Evolutionary conservation across 352 stramenopile genomes (phyloP), one percentile per base, ranked within the genome.

Genomic region (Phytopythium vexans): DNA sequence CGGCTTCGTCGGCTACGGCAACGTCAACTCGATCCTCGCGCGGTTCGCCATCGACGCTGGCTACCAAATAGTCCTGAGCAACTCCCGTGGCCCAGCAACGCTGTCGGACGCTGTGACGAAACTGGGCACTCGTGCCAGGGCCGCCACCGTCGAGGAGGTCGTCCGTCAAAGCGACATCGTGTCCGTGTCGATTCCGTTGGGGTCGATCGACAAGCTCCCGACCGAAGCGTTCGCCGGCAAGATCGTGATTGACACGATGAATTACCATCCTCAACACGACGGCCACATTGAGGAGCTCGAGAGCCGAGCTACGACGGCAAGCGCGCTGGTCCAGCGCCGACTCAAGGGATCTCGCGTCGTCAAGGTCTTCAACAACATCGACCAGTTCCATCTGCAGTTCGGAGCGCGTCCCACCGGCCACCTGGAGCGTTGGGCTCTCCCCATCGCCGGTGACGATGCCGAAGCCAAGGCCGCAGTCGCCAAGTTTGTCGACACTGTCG

Each of bases 381-480:
- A 49, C 33, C 45, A 60, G 16, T 60, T 60, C 46, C 47, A 58
- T 37, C 48, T n/a, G n/a, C n/a, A n/a, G n/a, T n/a, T n/a, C n/a
- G n/a, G n/a, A n/a, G n/a, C n/a, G n/a, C n/a, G n/a, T 55, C 14
- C 45, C n/a, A 31, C n/a, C 46, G 8, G 49, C 60, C 15, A 56
- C 53, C 39, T 37, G 39, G 10, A 37, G 27, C 11, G 45, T 47
- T 65, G 54, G 37, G 46, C 52, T 21, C 33, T 58, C 31, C 42
- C 52, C 7, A 39, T 58, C 6, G 52, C 52, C 10, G 42, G 41
- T 38, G 41, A 58, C 16, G 32, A 52, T n/a, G 33, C 27, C 41
- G 43, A 52, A 6, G 41, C 52, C 8, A 58, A 58, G 36, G 52
- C 36, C 12, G n/a, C n/a, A n/a, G n/a, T n/a, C n/a, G n/a, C n/a